Base-by-base conservation (phyloP, 768 basidiomycete genomes). In the Leccinellum rugosiceps region DNA sequence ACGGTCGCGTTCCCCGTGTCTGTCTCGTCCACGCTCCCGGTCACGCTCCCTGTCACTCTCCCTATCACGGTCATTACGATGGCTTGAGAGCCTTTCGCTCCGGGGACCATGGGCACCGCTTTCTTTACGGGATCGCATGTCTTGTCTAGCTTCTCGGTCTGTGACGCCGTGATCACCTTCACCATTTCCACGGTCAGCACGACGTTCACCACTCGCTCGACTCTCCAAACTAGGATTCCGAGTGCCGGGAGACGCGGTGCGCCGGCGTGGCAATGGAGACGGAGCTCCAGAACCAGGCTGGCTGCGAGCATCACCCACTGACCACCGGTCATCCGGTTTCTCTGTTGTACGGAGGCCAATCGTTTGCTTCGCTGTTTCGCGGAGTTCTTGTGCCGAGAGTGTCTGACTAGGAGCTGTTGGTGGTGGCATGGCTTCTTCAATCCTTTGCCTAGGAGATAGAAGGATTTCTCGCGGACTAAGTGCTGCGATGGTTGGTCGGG, bases 391-490 rank as follows among this genome's bases (percentile, higher is more conserved):
- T 1, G 90, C 89, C 10, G 87, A 88, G 6, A 77, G 73, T 0
- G 90, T 91, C 64, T 91, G 88, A 64, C 90, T 92, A 2, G 91
- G 91, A 49, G 78, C 83, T 25, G 76, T 78, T 17, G 91, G 91
- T 4, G 92, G 91, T 13, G 87, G 88, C 90, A 93, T 92, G n/a
- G 43, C 52, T 1, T 78, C 62, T 14, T 84, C 83, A 6, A 57
- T 50, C 55, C 70, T 70, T 50, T 75, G 76, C 43, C 76, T 76
- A 32, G 79, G 77, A 9, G 76, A 73, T 50, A 78, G 68, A 17
- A 71, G 65, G 10, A 69, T 58, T 60, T 81, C 76, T 57, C 69
- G 74, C 13, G 72, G 60, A 54, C 58, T 61, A 43, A 65, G 65
- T 2, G 60, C 32, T 9, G 63, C 41, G 46, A 52, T 59, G 14